Percentiles rank a stretch among this genome's conserved stretches.
Conservation (phyloP, 2,329 filamentous ascomycete genomes). For the Fusarium sororula region DNA sequence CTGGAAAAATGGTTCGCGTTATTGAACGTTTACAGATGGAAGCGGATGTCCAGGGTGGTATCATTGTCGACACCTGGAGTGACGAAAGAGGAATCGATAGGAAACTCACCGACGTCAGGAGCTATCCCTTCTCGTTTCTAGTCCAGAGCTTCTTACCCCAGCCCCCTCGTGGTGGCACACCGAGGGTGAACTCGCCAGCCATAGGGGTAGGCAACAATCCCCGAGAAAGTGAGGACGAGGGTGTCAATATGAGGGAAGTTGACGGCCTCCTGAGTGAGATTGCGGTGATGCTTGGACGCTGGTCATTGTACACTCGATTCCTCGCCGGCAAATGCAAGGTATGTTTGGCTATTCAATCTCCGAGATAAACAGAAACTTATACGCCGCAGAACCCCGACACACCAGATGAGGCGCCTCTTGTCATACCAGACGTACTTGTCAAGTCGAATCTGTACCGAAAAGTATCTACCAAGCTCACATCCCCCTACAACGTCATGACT, state of each 20-base stretch:
- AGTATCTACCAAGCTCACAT: conserved; percentile 75
- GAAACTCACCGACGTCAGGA: conserved; percentile 93
- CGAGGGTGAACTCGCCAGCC: conserved; percentile 81
- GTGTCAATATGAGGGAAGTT: conserved; percentile 96
- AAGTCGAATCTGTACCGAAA: conserved; percentile 86
- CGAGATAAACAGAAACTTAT: conserved; percentile 15
- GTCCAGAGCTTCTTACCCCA: conserved; percentile 90
- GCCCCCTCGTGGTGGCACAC: conserved; percentile 70
- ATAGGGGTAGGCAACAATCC: conserved; percentile 61
- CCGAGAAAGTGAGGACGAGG: conserved; percentile 83
- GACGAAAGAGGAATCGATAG: conserved; percentile 88
- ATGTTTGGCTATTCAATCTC: conserved; percentile 30
- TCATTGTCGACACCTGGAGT: conserved; percentile 93
- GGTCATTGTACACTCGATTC: conserved; percentile 93
- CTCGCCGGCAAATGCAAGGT: conserved; percentile 86
- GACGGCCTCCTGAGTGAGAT: conserved; percentile 89
- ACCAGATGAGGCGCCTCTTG: conserved; percentile 65
- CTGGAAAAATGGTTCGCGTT: conserved; percentile 92
- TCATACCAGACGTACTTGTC: conserved; percentile 76
- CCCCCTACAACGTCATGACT: conserved; percentile 90
- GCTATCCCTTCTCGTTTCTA: conserved; percentile 96
- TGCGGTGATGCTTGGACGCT: conserved; percentile 89
- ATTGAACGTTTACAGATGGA: conserved; percentile 93
- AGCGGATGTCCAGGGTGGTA: conserved; percentile 94
- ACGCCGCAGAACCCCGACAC: conserved; percentile 57